Evolutionary conservation across 345 rosid genomes (phyloP), one percentile per base, ranked within the genome.

Genomic region (Salix brachista): DNA sequence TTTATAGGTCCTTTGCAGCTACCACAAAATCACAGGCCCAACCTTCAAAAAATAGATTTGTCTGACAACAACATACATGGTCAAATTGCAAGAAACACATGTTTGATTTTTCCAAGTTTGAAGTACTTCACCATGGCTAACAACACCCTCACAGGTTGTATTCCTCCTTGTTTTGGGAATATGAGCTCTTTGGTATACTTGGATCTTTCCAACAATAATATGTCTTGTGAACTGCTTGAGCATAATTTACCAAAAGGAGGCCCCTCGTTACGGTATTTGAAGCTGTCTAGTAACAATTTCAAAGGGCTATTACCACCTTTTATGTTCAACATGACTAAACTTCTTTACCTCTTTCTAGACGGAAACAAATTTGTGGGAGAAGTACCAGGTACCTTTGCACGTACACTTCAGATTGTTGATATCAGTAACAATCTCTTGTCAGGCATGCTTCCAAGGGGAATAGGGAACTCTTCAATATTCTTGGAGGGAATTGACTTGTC

Each of bases 141-240:
- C 0, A 85, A 83, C 69, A 48, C 8, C 11, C 26, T 80, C 4
- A 11, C 32, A 62, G 84, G 83, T 30, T 19, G 44, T 16, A 73
- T 85, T 11, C 86, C 85, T 28, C 5, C 66, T 13, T 83, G 77
- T 1, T 12, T 80, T 0, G 82, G 81, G 21, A 42, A 60, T 39
- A 10, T 74, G 73, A 60, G 25, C 5, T 0, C 2, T 2, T 2
- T 78, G 5, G 1, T 0, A 0, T 0, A 0, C 12, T 67, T 83
- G 8, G 86, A 83, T 17, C 36, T 83, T 37, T 80, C 84, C 2
- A 13, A 61, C 54, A 85, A 83, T 65, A 12, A 30, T 2, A 14
- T 66, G 23, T 8, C 21, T 0, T 36, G 69, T 10, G 21, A 13
- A 32, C 17, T 14, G 19, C 25, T 37, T 14, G 44, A 66, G 19